A percentile compares a stretch with the other conserved stretches of the same genome.
These are phyloP conservation scores for Plasmopara viticola DNA, from an alignment of 352 stramenopile species.

Conservation along the genomic window DNA sequence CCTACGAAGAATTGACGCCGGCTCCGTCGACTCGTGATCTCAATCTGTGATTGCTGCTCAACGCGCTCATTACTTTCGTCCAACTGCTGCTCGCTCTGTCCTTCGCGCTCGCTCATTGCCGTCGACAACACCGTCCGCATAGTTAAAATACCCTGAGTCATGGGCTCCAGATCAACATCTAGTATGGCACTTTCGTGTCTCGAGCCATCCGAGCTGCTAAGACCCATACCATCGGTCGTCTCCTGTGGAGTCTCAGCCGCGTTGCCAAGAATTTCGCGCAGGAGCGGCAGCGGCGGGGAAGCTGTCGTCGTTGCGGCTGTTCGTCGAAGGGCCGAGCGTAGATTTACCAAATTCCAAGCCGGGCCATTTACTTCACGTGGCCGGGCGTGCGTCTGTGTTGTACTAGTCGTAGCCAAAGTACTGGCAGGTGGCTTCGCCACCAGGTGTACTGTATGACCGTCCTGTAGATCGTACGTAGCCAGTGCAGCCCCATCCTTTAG, in stretches of 20 bases:
- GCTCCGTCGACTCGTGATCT: slow-evolving; percentile 18
- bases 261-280: slow-evolving; percentile 37
- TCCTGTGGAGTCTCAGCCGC: slow-evolving; percentile 23
- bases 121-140: slow-evolving; percentile 53
- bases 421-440: slow-evolving; percentile 50
- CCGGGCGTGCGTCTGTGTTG: slow-evolving; percentile 11
- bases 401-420: slow-evolving; percentile 5
- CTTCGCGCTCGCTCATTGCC: slow-evolving; percentile 5
- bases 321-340: slow-evolving; percentile 43
- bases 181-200: not conserved
- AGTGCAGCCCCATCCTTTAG: slow-evolving; percentile 74
- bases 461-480: slow-evolving; percentile 82
- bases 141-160: slow-evolving; percentile 49
- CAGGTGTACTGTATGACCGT: slow-evolving; percentile 89
- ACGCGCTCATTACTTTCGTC: slow-evolving; percentile 1
- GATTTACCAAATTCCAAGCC: slow-evolving; percentile 57
- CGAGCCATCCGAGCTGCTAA: slow-evolving; percentile 6
- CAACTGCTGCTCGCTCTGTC: not conserved
- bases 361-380: slow-evolving; percentile 13
- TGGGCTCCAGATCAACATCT: slow-evolving; percentile 40
- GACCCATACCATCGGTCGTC: slow-evolving; percentile 26
- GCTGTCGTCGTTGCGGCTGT: not conserved
- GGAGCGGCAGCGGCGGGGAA: slow-evolving; percentile 26
- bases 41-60: slow-evolving; percentile 1
- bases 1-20: slow-evolving; percentile 75